Conservation (phyloP, 257 asterid species). For the Henckelia pumila region DNA sequence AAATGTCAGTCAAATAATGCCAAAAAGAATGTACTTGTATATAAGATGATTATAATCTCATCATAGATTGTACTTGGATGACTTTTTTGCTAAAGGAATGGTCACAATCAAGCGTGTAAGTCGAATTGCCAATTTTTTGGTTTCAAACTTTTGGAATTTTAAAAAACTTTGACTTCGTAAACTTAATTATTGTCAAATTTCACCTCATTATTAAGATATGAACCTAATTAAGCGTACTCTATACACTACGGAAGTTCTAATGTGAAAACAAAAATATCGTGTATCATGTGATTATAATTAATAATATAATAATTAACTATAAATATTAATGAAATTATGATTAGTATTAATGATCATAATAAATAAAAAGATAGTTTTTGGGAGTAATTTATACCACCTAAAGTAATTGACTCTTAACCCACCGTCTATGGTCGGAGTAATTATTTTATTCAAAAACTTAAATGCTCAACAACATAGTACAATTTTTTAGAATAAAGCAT, state of each 20-base stretch:
- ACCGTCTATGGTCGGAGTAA: not conserved
- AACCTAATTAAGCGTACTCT: not conserved
- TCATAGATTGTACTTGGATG: not conserved
- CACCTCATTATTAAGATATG: not conserved
- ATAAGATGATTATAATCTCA: not conserved
- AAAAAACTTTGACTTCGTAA: not conserved
- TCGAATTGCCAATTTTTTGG: not conserved
- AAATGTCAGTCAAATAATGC: not conserved
- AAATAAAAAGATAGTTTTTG: no score
- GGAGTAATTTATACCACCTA: not conserved
- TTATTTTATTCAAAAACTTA: no score
- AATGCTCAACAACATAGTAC: not conserved
- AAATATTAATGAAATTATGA: no score
- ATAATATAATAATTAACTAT: no score
- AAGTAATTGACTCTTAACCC: not conserved
- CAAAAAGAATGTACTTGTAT: not conserved
- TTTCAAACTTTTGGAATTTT: not conserved
- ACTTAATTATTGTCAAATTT: not conserved
- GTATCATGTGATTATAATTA: not conserved
- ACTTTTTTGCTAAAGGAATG: not conserved
- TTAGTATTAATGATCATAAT: no score
- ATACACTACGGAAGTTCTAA: not conserved
- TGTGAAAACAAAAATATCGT: not conserved
- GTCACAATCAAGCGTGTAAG: not conserved
- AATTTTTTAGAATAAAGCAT: no score